phyloP scores from a whole-genome alignment of 345 rosid species.

The Syzygium oleosum region DNA sequence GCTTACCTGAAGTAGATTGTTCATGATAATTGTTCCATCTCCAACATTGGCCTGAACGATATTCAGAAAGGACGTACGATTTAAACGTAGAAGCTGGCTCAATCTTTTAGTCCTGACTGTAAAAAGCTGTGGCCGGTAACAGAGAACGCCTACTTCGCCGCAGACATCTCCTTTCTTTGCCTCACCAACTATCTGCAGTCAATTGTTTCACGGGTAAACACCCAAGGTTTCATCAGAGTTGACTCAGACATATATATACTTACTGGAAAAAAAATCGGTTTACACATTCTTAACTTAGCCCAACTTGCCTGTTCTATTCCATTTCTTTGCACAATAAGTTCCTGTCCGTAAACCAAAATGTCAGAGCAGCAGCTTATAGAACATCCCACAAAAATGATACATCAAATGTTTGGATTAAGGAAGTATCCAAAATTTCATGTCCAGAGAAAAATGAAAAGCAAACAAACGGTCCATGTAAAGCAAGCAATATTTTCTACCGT shows the following conservation, averaged over 20 bases:
- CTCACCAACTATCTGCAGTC: slow-evolving; percentile 52
- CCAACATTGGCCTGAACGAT: slow-evolving; percentile 80
- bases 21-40: slow-evolving; percentile 85
- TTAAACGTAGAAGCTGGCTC: slow-evolving; percentile 82
- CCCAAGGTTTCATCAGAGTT: not conserved
- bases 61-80: slow-evolving; percentile 60
- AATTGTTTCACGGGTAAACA: not conserved
- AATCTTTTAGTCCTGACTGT: slow-evolving; percentile 76
- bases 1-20: slow-evolving; percentile 81
- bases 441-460: not conserved
- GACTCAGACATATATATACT: not conserved
- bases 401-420: not conserved
- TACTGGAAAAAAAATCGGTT: not conserved
- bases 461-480: not conserved
- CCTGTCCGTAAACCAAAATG: slow-evolving; percentile 31
- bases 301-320: slow-evolving; percentile 63
- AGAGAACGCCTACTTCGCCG: slow-evolving; percentile 79
- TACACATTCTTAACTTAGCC: not conserved
- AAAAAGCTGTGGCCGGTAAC: slow-evolving; percentile 86
- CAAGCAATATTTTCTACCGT: not conserved
- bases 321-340: slow-evolving; percentile 38
- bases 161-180: slow-evolving; percentile 57
- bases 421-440: not conserved
- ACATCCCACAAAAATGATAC: not conserved
- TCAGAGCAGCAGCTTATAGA: not conserved